These are phyloP conservation scores for Rubia balearica DNA, from an alignment of 305 asterid species.

Conservation along the genomic window DNA sequence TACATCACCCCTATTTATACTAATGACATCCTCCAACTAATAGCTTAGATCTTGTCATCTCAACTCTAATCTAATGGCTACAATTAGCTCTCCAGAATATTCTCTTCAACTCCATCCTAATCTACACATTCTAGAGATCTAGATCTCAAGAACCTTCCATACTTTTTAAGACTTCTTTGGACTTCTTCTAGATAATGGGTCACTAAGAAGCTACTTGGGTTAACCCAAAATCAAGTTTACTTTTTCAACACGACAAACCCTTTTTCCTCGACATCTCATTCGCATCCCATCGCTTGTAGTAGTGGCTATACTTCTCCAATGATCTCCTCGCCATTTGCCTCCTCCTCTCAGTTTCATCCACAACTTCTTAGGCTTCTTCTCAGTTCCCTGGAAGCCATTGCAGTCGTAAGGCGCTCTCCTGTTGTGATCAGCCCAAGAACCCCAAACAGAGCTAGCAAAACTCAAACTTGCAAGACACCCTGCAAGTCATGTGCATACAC, in stretches of 20 bases:
- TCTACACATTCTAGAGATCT: no score
- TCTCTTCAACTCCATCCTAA: no score
- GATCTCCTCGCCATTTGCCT: constrained; percentile 90
- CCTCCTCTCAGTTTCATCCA: constrained; percentile 52
- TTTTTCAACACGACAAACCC: background rate
- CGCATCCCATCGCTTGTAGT: constrained; percentile 5
- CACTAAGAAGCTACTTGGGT: no score
- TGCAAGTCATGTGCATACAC: constrained; percentile 19
- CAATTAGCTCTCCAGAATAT: no score
- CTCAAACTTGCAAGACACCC: constrained; percentile 9
- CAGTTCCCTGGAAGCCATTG: constrained; percentile 50
- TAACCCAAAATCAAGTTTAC: no score
- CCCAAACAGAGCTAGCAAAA: constrained; percentile 78
- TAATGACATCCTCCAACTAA: no score
- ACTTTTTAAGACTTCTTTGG: no score
- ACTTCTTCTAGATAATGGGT: no score
- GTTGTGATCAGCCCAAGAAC: constrained; percentile 77
- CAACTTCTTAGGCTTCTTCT: constrained; percentile 27
- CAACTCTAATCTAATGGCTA: no score
- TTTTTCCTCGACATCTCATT: constrained; percentile 2
- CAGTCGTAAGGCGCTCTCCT: constrained; percentile 58
- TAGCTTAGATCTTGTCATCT: no score
- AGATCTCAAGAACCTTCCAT: no score
- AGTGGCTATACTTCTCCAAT: constrained; percentile 58
- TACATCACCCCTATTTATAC: no score